These are phyloP conservation scores for Tylopilus sp. DNA, from an alignment of 768 basidiomycete genomes.

Conservation along the genomic window DNA sequence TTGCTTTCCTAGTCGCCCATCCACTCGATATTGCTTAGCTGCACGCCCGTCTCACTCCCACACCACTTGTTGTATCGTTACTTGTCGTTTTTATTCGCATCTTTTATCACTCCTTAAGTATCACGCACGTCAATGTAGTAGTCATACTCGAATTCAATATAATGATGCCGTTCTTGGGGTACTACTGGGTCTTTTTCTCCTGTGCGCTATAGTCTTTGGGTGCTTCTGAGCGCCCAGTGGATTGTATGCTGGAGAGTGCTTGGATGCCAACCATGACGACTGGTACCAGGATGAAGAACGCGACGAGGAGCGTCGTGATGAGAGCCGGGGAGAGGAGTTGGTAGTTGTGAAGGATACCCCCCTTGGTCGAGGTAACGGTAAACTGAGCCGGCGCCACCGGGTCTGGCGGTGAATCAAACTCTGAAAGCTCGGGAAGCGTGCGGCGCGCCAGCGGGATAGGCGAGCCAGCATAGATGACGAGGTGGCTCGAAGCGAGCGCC, in stretches of 20 bases:
- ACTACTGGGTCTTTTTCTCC: constrained; percentile 76
- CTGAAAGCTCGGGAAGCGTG: constrained; percentile 31
- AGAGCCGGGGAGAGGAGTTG: constrained; percentile 76
- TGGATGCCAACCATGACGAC: constrained; percentile 59
- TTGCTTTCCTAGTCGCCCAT: constrained; percentile 11
- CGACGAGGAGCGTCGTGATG: constrained; percentile 61
- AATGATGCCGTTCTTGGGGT: constrained; percentile 16
- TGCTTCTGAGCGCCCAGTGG: constrained; percentile 56
- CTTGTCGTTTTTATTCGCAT: constrained; percentile 22
- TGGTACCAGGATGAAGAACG: constrained; percentile 66
- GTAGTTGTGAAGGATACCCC: constrained; percentile 68
- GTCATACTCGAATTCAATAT: constrained; percentile 16
- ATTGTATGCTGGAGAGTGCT: constrained; percentile 73
- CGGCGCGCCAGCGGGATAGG: constrained; percentile 40
- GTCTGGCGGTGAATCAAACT: constrained; percentile 28
- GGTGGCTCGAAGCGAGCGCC: constrained; percentile 51
- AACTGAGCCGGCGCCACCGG: constrained; percentile 29
- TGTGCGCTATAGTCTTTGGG: constrained; percentile 65
- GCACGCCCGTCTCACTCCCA: constrained; percentile 7
- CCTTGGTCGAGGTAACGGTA: constrained; percentile 31
- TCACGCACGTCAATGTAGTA: constrained; percentile 17
- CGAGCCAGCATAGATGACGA: constrained; percentile 66
- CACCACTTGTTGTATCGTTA: constrained; percentile 32
- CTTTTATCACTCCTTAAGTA: constrained; percentile 21
- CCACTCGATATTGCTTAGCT: constrained; percentile 7